A percentile compares a stretch with the other conserved stretches of the same genome.
Conservation (phyloP, 164 flowering plant species). For the Vitis cinerea region DNA sequence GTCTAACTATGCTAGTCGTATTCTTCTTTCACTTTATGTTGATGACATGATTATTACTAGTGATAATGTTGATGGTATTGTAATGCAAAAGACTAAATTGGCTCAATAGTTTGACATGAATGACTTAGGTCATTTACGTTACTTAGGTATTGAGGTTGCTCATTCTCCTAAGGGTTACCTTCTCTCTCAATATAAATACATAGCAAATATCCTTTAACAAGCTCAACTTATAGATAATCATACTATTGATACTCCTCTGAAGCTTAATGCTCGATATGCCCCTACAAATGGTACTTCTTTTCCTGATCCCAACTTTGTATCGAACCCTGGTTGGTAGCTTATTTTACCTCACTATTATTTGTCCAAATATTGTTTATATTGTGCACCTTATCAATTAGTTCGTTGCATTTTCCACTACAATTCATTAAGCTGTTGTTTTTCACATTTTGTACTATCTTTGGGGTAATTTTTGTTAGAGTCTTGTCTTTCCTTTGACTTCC, state of each 20-base stretch:
- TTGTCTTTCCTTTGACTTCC: not conserved
- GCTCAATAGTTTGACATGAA: not conserved
- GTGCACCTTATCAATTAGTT: conserved; percentile 7
- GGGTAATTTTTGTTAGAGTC: not conserved
- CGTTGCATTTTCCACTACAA: not conserved
- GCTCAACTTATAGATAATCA: not conserved
- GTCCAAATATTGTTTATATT: not conserved
- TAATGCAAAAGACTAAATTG: not conserved
- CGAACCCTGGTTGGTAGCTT: not conserved
- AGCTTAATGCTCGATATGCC: not conserved
- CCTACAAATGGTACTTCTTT: not conserved
- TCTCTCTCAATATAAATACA: not conserved
- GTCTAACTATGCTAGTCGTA: not conserved
- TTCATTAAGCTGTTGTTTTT: conserved; percentile 6
- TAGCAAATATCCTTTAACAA: not conserved
- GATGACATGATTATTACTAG: conserved; percentile 11
- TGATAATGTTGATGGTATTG: not conserved
- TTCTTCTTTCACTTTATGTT: not conserved
- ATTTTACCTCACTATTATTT: not conserved
- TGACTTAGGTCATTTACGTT: not conserved
- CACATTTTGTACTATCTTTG: not conserved
- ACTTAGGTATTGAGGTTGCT: conserved; percentile 8
- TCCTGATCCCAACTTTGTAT: conserved; percentile 1
- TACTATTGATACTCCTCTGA: not conserved
- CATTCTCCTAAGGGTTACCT: conserved; percentile 2